Percentiles rank a stretch among this genome's conserved stretches.
Evolutionary conservation across 2,329 filamentous ascomycete genomes (phyloP).

Genomic region (Colletotrichum echinochloae): DNA sequence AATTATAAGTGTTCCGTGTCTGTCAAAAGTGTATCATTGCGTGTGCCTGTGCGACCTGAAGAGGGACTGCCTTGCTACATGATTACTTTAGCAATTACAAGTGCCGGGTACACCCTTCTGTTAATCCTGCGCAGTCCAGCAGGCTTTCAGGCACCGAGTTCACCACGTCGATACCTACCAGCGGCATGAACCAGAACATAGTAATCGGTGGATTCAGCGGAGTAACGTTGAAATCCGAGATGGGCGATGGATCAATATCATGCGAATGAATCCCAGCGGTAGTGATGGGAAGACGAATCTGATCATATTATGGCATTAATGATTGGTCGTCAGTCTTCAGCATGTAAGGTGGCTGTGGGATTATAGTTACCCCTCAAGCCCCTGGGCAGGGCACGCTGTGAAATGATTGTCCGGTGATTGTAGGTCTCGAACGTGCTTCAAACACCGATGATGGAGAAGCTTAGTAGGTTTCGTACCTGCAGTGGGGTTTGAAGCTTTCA

Average conservation of each 20-base stretch:
- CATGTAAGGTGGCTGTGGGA: background rate
- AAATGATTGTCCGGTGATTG: slow-evolving; percentile 24
- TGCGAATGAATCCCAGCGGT: background rate
- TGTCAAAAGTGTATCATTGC: too few relatives aligned
- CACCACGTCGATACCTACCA: too few relatives aligned
- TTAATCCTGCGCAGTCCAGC: background rate
- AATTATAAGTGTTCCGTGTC: background rate
- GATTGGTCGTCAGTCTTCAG: background rate
- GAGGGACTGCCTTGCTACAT: too few relatives aligned
- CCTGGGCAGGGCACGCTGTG: slow-evolving; percentile 10
- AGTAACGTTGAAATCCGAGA: background rate
- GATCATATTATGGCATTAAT: background rate
- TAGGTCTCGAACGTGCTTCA: slow-evolving; percentile 24
- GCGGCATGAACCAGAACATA: background rate
- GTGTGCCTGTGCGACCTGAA: too few relatives aligned
- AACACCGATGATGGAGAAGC: slow-evolving; percentile 4
- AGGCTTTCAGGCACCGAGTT: background rate
- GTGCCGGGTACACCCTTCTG: background rate
- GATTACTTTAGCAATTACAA: too few relatives aligned
- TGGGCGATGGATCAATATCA: background rate
- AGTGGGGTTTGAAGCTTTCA: background rate
- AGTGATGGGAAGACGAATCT: slow-evolving; percentile 8
- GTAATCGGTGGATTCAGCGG: background rate
- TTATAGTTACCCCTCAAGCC: background rate
- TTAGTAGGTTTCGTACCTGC: slow-evolving; percentile 1